These are phyloP conservation scores for Thraustochytrium striatum DNA, from an alignment of 352 stramenopile genomes.

Conservation along the genomic window DNA sequence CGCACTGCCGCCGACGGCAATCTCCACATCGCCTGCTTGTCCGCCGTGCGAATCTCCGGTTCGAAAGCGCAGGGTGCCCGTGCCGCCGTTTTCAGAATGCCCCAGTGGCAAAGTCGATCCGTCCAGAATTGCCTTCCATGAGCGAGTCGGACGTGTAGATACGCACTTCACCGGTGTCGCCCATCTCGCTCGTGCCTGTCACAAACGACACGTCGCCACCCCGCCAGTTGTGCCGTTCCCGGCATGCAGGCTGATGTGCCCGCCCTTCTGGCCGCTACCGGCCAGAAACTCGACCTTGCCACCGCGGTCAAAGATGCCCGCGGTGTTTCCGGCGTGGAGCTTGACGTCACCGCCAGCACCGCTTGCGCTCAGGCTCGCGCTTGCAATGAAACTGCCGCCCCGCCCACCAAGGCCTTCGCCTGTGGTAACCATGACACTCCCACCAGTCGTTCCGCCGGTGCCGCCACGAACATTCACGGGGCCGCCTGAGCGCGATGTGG, in stretches of 20 bases:
- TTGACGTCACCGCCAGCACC: slow-evolving; percentile 1
- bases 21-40: background rate
- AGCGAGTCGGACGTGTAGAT: slow-evolving; percentile 6
- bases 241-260: background rate
- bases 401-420: slow-evolving; percentile 3
- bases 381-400: background rate
- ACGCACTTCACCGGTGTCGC: slow-evolving; percentile 14
- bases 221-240: slow-evolving; percentile 11
- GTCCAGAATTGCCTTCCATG: background rate
- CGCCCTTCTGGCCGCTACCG: slow-evolving; percentile 21
- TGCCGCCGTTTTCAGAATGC: background rate
- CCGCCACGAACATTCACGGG: background rate
- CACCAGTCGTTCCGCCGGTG: slow-evolving; percentile 9
- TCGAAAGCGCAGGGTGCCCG: slow-evolving; percentile 4
- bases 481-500: background rate
- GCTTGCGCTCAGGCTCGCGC: background rate
- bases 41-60: background rate
- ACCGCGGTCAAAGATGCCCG: background rate
- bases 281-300: slow-evolving; percentile 15
- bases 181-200: slow-evolving; percentile 5
- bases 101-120: slow-evolving; percentile 17
- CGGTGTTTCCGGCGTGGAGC: background rate
- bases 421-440: background rate
- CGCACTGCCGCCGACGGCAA: background rate
- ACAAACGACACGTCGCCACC: slow-evolving; percentile 8